Conservation (phyloP, 306 rosid species). For the Cyclanthera cordifolia region DNA sequence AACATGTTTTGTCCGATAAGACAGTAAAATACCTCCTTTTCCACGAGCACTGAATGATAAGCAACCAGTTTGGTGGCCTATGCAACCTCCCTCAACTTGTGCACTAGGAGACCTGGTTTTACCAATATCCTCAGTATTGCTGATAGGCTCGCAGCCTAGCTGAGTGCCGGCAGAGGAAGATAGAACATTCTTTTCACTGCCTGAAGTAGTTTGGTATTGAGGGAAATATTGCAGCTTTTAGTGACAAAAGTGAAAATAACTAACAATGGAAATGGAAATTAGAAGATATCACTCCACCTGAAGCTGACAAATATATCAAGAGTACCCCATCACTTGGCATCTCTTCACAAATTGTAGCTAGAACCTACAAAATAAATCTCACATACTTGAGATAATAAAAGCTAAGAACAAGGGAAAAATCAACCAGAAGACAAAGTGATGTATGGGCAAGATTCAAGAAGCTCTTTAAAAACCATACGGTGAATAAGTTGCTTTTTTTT, state of each 20-base stretch:
- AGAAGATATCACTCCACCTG: constrained; percentile 42
- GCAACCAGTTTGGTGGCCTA: constrained; percentile 29
- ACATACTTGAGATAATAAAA: constrained; percentile 9
- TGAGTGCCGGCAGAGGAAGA: constrained; percentile 36
- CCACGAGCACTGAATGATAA: constrained; percentile 54
- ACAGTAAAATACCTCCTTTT: constrained; percentile 50
- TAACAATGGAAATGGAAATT: background rate
- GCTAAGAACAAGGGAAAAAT: constrained; percentile 6
- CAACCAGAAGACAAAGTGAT: background rate
- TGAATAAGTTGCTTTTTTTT: background rate
- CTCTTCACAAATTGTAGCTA: constrained; percentile 95
- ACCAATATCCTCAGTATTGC: constrained; percentile 19
- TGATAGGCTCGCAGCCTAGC: constrained; percentile 26
- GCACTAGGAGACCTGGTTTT: constrained; percentile 12
- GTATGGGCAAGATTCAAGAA: background rate
- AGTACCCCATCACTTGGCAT: constrained; percentile 85
- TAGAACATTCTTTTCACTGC: constrained; percentile 18
- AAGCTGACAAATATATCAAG: constrained; percentile 79
- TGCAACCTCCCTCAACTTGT: constrained; percentile 22
- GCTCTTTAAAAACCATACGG: background rate
- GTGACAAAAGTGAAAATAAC: background rate
- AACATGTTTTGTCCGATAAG: background rate
- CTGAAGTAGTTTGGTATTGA: constrained; percentile 25
- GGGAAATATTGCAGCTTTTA: constrained; percentile 12
- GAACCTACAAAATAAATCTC: constrained; percentile 39